Evolutionary conservation across 2,329 filamentous ascomycete genomes (phyloP).

Genomic region (Penicillium sp.): DNA sequence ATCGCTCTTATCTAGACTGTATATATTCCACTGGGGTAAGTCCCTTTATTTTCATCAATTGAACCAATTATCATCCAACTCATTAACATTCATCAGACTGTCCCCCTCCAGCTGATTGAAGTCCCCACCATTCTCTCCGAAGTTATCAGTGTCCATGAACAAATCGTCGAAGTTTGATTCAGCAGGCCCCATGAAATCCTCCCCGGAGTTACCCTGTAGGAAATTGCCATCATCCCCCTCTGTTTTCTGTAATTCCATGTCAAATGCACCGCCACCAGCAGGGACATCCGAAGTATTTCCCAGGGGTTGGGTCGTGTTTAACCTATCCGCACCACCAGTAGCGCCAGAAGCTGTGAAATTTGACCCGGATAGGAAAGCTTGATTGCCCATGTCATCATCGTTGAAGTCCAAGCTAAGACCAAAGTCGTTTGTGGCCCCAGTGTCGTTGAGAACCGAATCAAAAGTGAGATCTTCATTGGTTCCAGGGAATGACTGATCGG

Average conservation of each 20-base stretch:
- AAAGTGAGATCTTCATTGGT: conserved; percentile 41
- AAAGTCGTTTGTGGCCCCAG: conserved; percentile 35
- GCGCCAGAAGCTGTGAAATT: conserved; percentile 27
- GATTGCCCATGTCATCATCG: conserved; percentile 39
- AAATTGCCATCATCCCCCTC: conserved; percentile 18
- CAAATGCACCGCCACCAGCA: conserved; percentile 36
- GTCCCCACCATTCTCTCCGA: conserved; percentile 34
- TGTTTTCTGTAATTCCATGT: conserved; percentile 36
- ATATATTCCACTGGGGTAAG: background rate
- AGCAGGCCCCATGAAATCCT: conserved; percentile 39
- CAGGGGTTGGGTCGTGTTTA: conserved; percentile 7
- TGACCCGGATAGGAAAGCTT: conserved; percentile 38
- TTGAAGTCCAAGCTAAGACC: conserved; percentile 42
- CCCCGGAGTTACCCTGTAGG: conserved; percentile 26
- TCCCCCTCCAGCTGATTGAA: conserved; percentile 37
- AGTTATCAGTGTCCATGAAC: conserved; percentile 42
- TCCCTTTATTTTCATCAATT: conserved; percentile 17
- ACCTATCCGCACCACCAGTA: conserved; percentile 14
- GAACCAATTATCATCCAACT: conserved; percentile 45
- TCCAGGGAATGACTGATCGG: conserved; percentile 27
- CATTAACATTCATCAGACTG: conserved; percentile 39
- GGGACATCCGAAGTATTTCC: conserved; percentile 25
- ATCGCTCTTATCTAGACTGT: background rate
- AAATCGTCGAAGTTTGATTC: conserved; percentile 48
- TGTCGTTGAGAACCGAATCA: conserved; percentile 40